These are phyloP conservation scores for Epichloe gansuensis DNA, from an alignment of 2,329 filamentous ascomycete genomes.

Conservation along the genomic window DNA sequence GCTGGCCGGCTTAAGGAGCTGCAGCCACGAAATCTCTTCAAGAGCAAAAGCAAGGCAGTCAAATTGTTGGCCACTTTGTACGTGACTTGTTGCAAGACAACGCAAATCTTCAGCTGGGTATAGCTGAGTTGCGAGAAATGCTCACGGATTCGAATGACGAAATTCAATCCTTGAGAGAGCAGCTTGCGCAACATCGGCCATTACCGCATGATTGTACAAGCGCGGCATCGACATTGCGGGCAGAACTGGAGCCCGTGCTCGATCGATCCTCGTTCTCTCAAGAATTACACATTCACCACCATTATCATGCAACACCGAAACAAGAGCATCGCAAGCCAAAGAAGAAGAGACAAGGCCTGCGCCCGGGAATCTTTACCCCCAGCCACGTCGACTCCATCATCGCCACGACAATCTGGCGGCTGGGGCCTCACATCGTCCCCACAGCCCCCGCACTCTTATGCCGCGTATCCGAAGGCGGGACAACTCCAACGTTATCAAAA, in stretches of 20 bases:
- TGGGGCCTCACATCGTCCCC: conserved; percentile 25
- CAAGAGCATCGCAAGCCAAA: conserved; percentile 50
- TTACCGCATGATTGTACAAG: conserved; percentile 27
- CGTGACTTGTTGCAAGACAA: conserved; percentile 94
- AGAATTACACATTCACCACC: conserved; percentile 86
- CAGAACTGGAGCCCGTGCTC: conserved; percentile 53
- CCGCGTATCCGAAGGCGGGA: conserved; percentile 31
- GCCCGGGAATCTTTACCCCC: conserved; percentile 47
- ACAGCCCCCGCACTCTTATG: conserved; percentile 29
- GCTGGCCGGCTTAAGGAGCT: conserved; percentile 68
- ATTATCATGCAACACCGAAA: conserved; percentile 66
- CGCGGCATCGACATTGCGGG: conserved; percentile 46
- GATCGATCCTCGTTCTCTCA: conserved; percentile 36
- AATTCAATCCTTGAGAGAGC: conserved; percentile 74
- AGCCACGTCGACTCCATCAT: conserved; percentile 22
- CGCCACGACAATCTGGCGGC: conserved; percentile 25
- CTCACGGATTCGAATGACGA: conserved; percentile 87
- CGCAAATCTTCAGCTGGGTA: conserved; percentile 81
- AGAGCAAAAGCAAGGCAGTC: conserved; percentile 45
- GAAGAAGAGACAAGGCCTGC: conserved; percentile 59
- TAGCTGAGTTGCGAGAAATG: conserved; percentile 84
- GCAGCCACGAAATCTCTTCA: conserved; percentile 57
- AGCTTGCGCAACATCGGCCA: conserved; percentile 69
- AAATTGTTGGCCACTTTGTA: conserved; percentile 89
- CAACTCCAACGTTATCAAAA: conserved; percentile 35